These are phyloP conservation scores for Candida anglica DNA, from an alignment of 805 yeast genomes.

Conservation along the genomic window DNA sequence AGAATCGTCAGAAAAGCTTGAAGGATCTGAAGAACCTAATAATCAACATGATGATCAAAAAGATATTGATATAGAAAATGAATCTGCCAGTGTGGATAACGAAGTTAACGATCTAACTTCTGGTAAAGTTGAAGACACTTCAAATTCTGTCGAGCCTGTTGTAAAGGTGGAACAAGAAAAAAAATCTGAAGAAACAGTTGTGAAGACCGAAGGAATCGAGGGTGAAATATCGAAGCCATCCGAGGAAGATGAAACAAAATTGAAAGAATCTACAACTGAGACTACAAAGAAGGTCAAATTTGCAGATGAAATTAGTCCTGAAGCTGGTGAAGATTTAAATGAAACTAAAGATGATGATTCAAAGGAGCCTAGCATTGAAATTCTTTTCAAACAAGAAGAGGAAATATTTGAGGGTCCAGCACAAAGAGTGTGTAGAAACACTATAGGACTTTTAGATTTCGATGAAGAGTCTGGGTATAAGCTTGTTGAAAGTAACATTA, in stretches of 20 bases:
- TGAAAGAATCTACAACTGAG: too few relatives aligned
- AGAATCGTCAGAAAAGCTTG: too few relatives aligned
- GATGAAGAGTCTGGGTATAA: conserved; percentile 21
- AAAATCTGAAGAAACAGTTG: conserved; percentile 7
- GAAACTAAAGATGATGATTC: neutral
- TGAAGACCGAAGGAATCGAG: too few relatives aligned
- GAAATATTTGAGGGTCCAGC: conserved; percentile 62
- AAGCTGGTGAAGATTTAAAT: conserved; percentile 1
- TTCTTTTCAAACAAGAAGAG: conserved; percentile 7
- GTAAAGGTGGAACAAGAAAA: too few relatives aligned
- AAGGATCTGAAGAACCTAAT: neutral
- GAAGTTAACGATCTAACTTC: conserved; percentile 4
- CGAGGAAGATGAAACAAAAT: conserved; percentile 2
- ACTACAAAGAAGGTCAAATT: too few relatives aligned
- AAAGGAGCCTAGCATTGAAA: too few relatives aligned
- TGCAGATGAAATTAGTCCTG: neutral
- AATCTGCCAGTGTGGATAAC: conserved; percentile 6
- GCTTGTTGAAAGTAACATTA: conserved; percentile 23
- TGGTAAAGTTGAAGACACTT: conserved; percentile 3
- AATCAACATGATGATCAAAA: too few relatives aligned
- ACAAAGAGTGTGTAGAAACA: conserved; percentile 55
- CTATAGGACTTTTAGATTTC: conserved; percentile 51
- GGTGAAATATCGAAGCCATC: too few relatives aligned
- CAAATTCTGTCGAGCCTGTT: too few relatives aligned
- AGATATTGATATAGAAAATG: conserved; percentile 4